Percentiles rank a stretch among this genome's conserved stretches.
These are phyloP conservation scores for Annona squamosa DNA, from an alignment of 164 flowering plant species.

Conservation along the genomic window DNA sequence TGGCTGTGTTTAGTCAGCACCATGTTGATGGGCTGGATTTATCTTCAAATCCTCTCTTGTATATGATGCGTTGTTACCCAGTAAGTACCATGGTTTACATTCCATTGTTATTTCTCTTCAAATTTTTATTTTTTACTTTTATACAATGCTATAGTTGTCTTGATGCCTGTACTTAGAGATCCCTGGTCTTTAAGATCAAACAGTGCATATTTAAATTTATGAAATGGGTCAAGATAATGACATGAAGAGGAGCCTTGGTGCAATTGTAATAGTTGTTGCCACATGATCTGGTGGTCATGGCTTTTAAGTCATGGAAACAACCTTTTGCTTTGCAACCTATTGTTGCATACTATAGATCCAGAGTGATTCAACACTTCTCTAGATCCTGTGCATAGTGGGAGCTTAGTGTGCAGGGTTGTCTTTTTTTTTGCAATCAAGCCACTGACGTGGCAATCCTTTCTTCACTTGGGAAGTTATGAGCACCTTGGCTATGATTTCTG, in stretches of 20 bases:
- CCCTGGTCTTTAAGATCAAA: not conserved
- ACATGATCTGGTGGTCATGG: too few species aligned
- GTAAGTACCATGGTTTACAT: constrained; percentile 40
- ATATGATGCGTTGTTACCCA: constrained; percentile 98
- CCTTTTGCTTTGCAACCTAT: too few species aligned
- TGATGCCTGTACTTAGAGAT: not conserved
- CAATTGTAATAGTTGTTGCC: too few species aligned
- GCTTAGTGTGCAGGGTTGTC: too few species aligned
- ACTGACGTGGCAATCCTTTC: too few species aligned
- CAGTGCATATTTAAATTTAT: not conserved
- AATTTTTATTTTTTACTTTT: not conserved
- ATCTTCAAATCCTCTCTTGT: constrained; percentile 89
- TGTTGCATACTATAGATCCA: too few species aligned
- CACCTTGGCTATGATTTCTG: not conserved
- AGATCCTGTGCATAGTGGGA: too few species aligned
- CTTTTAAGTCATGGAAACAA: too few species aligned
- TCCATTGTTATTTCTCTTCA: not conserved
- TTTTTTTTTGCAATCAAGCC: too few species aligned
- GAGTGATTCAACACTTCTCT: too few species aligned
- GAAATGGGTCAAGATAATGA: not conserved
- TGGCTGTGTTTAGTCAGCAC: constrained; percentile 98
- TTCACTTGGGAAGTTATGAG: not conserved
- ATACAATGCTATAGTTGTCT: not conserved
- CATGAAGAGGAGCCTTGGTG: not conserved
- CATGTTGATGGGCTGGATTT: constrained; percentile 97